Evolutionary conservation across 2,329 filamentous ascomycete genomes (phyloP).

Genomic region (Exserohilum turcica): DNA sequence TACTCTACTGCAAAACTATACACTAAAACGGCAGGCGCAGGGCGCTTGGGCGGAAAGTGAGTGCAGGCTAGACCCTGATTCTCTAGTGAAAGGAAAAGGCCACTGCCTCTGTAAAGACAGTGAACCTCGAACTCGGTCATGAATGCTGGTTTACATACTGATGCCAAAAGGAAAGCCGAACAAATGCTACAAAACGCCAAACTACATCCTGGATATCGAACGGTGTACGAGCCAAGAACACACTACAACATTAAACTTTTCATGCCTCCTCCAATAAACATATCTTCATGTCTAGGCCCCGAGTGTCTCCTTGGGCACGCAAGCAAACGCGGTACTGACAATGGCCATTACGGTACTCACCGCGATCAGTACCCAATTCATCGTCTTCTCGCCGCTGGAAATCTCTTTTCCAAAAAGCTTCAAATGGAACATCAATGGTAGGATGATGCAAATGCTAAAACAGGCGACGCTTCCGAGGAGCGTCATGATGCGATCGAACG

Average conservation of each 20-base stretch:
- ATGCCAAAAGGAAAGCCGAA: neutral
- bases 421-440: conserved; percentile 86
- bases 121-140: neutral
- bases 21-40: neutral
- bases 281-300: conserved; percentile 6
- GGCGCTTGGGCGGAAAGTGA: neutral
- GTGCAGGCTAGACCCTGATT: neutral
- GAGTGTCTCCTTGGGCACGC: conserved; percentile 71
- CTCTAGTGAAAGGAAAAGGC: neutral
- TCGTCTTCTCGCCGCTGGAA: conserved; percentile 62
- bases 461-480: conserved; percentile 88
- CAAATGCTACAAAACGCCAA: conserved; percentile 17
- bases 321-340: conserved; percentile 84
- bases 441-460: conserved; percentile 91
- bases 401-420: conserved; percentile 84
- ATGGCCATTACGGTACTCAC: conserved; percentile 72
- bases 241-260: conserved; percentile 1
- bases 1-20: neutral
- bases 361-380: conserved; percentile 72
- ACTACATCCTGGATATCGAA: conserved; percentile 6
- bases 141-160: neutral
- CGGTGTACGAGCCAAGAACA: neutral
- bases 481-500: conserved; percentile 89
- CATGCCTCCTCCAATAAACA: neutral
- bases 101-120: neutral